These are phyloP conservation scores for Dillenia suffruticosa DNA, from an alignment of 164 flowering plant genomes.

Conservation along the genomic window DNA sequence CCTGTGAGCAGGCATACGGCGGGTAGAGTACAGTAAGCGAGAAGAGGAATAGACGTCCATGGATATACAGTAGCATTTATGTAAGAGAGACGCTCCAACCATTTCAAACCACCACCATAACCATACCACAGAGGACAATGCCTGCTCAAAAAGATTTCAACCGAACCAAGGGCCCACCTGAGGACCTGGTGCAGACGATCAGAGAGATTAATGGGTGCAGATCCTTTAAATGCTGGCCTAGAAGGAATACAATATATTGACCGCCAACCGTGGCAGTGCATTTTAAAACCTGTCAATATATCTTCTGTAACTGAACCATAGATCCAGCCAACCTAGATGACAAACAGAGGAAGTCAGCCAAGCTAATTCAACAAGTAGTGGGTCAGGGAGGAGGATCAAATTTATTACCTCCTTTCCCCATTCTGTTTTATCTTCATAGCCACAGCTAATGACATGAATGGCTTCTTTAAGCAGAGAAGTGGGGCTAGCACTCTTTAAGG, in stretches of 20 bases:
- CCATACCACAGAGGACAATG: slow-evolving; percentile 77
- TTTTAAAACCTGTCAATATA: slow-evolving; percentile 70
- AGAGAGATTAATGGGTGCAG: slow-evolving; percentile 70
- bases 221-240: slow-evolving; percentile 64
- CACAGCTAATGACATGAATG: slow-evolving; percentile 81
- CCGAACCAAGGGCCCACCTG: slow-evolving; percentile 75
- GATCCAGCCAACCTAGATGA: slow-evolving; percentile 61
- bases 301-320: slow-evolving; percentile 69
- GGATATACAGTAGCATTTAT: slow-evolving; percentile 60
- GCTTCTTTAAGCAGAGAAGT: slow-evolving; percentile 68
- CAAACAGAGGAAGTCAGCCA: not conserved
- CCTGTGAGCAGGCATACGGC: slow-evolving; percentile 68
- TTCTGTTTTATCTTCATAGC: slow-evolving; percentile 72
- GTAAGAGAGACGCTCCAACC: slow-evolving; percentile 61
- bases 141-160: slow-evolving; percentile 65
- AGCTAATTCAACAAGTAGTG: not conserved
- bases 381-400: not conserved
- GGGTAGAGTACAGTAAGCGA: slow-evolving; percentile 66
- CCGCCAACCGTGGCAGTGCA: slow-evolving; percentile 77
- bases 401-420: slow-evolving; percentile 74
- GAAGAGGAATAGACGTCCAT: slow-evolving; percentile 53
- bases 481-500: slow-evolving; percentile 41
- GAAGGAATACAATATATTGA: slow-evolving; percentile 58
- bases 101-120: slow-evolving; percentile 53
- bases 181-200: slow-evolving; percentile 71